Evolutionary conservation across 2,329 filamentous ascomycete genomes (phyloP).

Genomic region (Ophiostoma ips): DNA sequence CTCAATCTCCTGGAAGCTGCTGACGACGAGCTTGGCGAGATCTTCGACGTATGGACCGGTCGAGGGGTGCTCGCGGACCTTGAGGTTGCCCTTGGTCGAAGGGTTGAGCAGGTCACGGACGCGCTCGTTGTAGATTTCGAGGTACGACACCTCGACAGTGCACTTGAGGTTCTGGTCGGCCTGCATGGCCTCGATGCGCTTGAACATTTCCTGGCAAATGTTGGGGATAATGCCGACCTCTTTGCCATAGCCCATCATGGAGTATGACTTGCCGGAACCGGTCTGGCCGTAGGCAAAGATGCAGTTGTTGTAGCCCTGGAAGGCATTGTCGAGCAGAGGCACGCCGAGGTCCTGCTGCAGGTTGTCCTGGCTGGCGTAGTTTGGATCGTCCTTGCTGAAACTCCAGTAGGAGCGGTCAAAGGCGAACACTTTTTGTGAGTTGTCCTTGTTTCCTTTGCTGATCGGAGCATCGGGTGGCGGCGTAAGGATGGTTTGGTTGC

Average conservation of each 20-base stretch:
- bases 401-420: slow-evolving; percentile 99
- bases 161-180: slow-evolving; percentile 87
- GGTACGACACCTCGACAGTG: slow-evolving; percentile 94
- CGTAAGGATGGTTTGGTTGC: slow-evolving; percentile 72
- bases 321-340: slow-evolving; percentile 97
- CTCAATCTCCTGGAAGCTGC: slow-evolving; percentile 90
- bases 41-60: slow-evolving; percentile 97
- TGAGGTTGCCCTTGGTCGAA: slow-evolving; percentile 58
- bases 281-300: slow-evolving; percentile 99
- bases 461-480: slow-evolving; percentile 50
- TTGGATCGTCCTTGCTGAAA: slow-evolving; percentile 60
- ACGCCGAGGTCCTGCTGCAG: slow-evolving; percentile 90
- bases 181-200: slow-evolving; percentile 66
- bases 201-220: slow-evolving; percentile 91
- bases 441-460: slow-evolving; percentile 53
- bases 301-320: slow-evolving; percentile 97
- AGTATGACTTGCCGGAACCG: slow-evolving; percentile 96
- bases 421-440: slow-evolving; percentile 65
- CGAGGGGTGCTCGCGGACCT: slow-evolving; percentile 88
- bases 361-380: slow-evolving; percentile 86
- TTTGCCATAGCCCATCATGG: slow-evolving; percentile 74
- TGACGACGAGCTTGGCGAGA: slow-evolving; percentile 82
- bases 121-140: slow-evolving; percentile 99
- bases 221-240: slow-evolving; percentile 82
- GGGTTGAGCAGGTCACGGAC: slow-evolving; percentile 82